Percentiles rank a stretch among this genome's conserved stretches.
Conservation (phyloP, 305 asterid species). For the Solanum hybrid region DNA sequence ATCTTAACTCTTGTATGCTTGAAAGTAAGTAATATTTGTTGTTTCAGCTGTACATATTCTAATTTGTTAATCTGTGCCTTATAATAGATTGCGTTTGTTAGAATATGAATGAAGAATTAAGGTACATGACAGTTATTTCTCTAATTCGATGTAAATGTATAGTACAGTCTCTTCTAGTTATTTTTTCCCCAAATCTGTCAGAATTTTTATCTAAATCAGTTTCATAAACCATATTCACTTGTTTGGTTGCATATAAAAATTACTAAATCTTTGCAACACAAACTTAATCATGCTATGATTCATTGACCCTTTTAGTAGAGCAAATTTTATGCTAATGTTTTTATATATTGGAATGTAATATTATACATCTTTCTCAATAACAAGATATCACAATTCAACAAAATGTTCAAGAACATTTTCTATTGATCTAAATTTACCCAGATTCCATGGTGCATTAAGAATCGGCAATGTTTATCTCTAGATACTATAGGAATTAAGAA, state of each 20-base stretch:
- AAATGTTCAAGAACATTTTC: not conserved
- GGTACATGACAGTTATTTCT: not conserved
- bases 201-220: not conserved
- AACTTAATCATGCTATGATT: not conserved
- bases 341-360: not conserved
- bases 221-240: not conserved
- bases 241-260: not conserved
- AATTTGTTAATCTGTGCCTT: not conserved
- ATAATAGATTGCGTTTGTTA: not conserved
- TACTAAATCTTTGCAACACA: not conserved
- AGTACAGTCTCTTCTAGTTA: not conserved
- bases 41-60: not conserved
- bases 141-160: not conserved
- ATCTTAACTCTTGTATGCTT: constrained; percentile 11
- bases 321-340: not conserved
- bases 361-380: not conserved
- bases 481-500: not conserved
- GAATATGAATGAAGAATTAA: not conserved
- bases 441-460: not conserved
- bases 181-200: not conserved
- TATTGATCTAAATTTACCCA: not conserved
- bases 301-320: not conserved
- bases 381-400: not conserved
- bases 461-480: not conserved
- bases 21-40: not conserved